A percentile compares a stretch with the other conserved stretches of the same genome.
phyloP scores from a whole-genome alignment of 116 monocot species.

The Iris pallida region DNA sequence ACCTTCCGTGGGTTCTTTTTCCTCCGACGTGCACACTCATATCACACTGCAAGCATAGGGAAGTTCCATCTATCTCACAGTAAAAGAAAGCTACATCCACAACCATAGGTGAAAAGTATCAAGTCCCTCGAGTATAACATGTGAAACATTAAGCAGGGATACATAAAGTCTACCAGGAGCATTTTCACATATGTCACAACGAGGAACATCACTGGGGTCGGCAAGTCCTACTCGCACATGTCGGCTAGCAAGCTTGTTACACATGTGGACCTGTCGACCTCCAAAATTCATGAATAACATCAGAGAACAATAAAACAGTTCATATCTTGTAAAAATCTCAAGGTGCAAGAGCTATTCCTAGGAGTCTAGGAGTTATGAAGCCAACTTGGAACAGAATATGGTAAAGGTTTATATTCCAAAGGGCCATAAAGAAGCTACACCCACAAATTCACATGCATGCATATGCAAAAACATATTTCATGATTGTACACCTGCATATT shows the following conservation, averaged over 20 bases:
- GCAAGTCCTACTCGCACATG: constrained; percentile 94
- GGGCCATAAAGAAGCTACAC: no score
- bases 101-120: background rate
- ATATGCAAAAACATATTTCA: no score
- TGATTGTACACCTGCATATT: no score
- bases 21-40: constrained; percentile 98
- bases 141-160: background rate
- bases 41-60: constrained; percentile 95
- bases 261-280: constrained; percentile 73
- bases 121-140: background rate
- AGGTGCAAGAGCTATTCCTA: no score
- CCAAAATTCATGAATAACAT: background rate
- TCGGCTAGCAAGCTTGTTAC: constrained; percentile 95
- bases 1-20: constrained; percentile 87
- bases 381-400: no score
- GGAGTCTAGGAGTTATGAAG: no score
- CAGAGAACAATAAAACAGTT: no score
- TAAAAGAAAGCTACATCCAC: constrained; percentile 80
- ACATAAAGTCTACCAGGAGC: constrained; percentile 58
- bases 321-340: no score
- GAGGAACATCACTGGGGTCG: constrained; percentile 68
- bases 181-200: constrained; percentile 94
- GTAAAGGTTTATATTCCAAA: no score
- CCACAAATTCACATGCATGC: no score
- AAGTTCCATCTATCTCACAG: constrained; percentile 93